Base-by-base conservation (phyloP, 495 filamentous ascomycete species). In the Xylaria scruposa region DNA sequence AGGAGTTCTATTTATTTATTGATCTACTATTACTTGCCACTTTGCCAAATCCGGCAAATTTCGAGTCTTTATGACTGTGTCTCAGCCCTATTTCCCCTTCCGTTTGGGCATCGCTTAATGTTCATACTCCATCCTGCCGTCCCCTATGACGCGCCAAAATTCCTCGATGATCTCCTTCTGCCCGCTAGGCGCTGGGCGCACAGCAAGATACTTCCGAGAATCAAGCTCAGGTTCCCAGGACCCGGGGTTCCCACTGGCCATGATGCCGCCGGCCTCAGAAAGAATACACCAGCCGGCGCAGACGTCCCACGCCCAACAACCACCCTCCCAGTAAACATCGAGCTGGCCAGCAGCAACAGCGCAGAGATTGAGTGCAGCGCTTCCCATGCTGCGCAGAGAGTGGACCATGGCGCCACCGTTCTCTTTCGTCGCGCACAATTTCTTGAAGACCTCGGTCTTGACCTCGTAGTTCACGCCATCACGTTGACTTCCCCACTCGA, bases 291-390 rank as follows among this genome's bases (percentile, higher is more conserved):
- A 97, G 0, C 90, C 95, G 9, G 95, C 95, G 74, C 91, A 92
- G 15, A 97, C 94, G 83, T 98, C 95, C 95, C 95, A 97, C 36
- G 92, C 93, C 91, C 93, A 97, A 79, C 92, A 95, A 9, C 95
- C 95, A 17, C 93, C 94, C 77, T 98, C 95, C 95, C 95, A 98
- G 75, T 97, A 97, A 40, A 90, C 66, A 82, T 98, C 95, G 40
- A 96, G 73, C 74, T 89, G 88, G 1, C 95, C 95, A 1, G 88
- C 86, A 19, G 95, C 95, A 53, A 94, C 91, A n/a, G 85, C 87
- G 69, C 93, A 96, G 19, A 97, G 77, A 76, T 97, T 97, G 76
- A 97, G 81, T 38, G 94, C 95, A 13, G 95, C 95, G 58, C 87
- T 91, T 1, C 95, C 95, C 74, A 95, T 75, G 76, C 85, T 90